Evolutionary conservation across 441 rosid genomes (phyloP).

Genomic region (Gossypium gossypioides): DNA sequence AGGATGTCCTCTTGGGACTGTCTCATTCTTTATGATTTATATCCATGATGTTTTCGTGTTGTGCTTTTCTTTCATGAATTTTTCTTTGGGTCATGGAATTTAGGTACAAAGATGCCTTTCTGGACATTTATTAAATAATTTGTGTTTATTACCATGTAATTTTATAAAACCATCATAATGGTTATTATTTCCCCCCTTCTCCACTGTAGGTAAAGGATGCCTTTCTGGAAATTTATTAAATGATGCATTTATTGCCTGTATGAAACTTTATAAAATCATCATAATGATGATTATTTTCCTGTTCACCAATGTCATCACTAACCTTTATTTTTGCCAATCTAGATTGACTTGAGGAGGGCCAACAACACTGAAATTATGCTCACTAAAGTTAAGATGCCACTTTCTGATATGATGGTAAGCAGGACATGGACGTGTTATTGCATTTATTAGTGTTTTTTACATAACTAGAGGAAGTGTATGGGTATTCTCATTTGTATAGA

Average conservation of each 20-base stretch:
- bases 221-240: neutral
- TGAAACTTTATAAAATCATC: neutral
- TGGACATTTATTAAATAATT: neutral
- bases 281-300: neutral
- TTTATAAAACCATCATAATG: neutral
- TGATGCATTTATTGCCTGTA: neutral
- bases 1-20: neutral
- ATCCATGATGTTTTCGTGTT: neutral
- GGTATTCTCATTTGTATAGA: conserved; percentile 3
- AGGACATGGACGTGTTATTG: conserved; percentile 7
- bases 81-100: neutral
- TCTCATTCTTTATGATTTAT: neutral
- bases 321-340: conserved; percentile 20
- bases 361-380: conserved; percentile 99
- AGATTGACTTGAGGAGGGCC: conserved; percentile 96
- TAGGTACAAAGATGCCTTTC: neutral
- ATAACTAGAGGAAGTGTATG: neutral
- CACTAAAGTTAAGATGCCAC: conserved; percentile 97
- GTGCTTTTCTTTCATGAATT: neutral
- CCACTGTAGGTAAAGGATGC: neutral
- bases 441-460: conserved; percentile 1
- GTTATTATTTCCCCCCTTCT: neutral
- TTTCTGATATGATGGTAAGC: conserved; percentile 97
- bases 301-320: neutral
- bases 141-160: neutral